A percentile compares a stretch with the other conserved stretches of the same genome.
phyloP scores from a whole-genome alignment of 2,329 filamentous ascomycete species.

The Fusarium poae region DNA sequence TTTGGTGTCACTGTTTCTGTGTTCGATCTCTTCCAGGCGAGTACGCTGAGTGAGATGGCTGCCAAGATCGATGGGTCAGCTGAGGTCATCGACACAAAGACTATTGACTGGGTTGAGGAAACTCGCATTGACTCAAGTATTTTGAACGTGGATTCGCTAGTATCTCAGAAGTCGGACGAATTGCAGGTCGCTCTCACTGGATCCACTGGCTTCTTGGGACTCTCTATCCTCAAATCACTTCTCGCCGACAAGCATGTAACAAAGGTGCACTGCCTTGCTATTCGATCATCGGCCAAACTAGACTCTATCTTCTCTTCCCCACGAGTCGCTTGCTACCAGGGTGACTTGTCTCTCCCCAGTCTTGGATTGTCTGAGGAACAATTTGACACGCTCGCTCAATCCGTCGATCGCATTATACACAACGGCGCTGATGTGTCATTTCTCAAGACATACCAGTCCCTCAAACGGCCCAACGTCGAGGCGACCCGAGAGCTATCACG shows the following conservation, averaged over 20 bases:
- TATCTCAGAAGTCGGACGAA: background rate
- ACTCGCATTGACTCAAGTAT: background rate
- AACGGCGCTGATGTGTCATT: slow-evolving; percentile 55
- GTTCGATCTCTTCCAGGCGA: slow-evolving; percentile 5
- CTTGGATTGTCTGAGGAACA: background rate
- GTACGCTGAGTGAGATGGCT: slow-evolving; percentile 1
- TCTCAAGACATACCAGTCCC: slow-evolving; percentile 50
- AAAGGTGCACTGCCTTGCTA: slow-evolving; percentile 8
- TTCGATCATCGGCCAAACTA: background rate
- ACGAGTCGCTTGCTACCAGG: background rate
- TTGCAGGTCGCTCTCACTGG: background rate
- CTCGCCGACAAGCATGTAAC: background rate
- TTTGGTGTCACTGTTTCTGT: slow-evolving; percentile 4
- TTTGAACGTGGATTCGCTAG: rapidly evolving
- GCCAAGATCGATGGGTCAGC: background rate
- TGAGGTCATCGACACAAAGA: rapidly evolving
- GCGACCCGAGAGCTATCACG: slow-evolving; percentile 50
- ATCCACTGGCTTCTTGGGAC: slow-evolving; percentile 7
- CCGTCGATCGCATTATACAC: slow-evolving; percentile 61
- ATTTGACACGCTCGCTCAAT: background rate
- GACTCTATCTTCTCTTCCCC: background rate
- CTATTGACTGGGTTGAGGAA: slow-evolving; percentile 7
- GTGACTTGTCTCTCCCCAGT: background rate
- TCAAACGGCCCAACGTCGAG: slow-evolving; percentile 49
- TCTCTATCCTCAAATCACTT: background rate